A percentile compares a stretch with the other conserved stretches of the same genome.
Conservation (phyloP, 305 asterid genomes). For the Fraxinus greggii region DNA sequence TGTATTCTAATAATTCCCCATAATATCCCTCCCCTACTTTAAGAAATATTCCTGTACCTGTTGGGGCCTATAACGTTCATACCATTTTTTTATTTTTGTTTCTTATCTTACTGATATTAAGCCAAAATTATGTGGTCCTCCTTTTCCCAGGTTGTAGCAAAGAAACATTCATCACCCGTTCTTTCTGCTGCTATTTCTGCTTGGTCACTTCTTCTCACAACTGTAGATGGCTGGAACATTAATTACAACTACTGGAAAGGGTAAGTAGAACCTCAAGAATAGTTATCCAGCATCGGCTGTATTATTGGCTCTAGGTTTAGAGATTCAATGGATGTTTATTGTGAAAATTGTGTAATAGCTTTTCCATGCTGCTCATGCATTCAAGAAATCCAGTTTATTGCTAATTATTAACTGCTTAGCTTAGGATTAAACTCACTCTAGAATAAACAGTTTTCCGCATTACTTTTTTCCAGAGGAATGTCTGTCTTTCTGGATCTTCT, state of each 20-base stretch:
- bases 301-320: neutral
- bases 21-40: neutral
- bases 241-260: constrained; percentile 29
- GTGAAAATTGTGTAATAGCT: neutral
- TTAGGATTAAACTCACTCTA: neutral
- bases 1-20: neutral
- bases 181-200: constrained; percentile 33
- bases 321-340: neutral
- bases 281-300: neutral
- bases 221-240: constrained; percentile 29
- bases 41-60: neutral
- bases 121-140: neutral
- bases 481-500: constrained; percentile 25
- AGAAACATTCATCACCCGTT: constrained; percentile 24
- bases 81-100: neutral
- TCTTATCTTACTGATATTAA: neutral
- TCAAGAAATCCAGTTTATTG: neutral
- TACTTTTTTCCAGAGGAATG: constrained; percentile 23
- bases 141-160: constrained; percentile 19
- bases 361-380: neutral
- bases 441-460: neutral
- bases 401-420: neutral
- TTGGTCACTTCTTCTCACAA: constrained; percentile 39
- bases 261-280: constrained; percentile 17
- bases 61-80: neutral